phyloP scores from a whole-genome alignment of 148 eudicot species.

The Rhododendron mucronatum region DNA sequence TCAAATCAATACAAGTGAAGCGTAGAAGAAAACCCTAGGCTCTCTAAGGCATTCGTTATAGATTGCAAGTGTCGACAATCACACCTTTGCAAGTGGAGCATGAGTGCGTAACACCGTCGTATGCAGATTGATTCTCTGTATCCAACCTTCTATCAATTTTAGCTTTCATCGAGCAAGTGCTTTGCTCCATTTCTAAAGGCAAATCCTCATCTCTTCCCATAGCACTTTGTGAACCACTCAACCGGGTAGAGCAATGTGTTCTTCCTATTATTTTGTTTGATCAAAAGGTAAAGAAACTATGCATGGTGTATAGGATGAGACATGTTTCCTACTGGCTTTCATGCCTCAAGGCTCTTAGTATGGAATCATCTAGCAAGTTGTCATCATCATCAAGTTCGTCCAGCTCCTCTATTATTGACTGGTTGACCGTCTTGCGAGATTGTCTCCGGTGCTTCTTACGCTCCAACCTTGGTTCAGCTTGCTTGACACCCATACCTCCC shows the following conservation, averaged over 20 bases:
- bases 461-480: constrained; percentile 74
- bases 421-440: constrained; percentile 72
- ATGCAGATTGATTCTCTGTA: background rate
- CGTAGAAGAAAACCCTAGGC: background rate
- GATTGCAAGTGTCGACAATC: background rate
- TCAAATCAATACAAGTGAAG: background rate
- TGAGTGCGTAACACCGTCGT: background rate
- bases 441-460: constrained; percentile 78
- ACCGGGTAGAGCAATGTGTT: background rate
- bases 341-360: constrained; percentile 43
- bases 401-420: constrained; percentile 61
- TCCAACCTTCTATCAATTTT: background rate
- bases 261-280: background rate
- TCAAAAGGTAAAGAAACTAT: background rate
- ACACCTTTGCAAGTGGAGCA: background rate
- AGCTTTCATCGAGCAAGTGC: constrained; percentile 2
- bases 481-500: constrained; percentile 65
- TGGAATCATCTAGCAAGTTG: constrained; percentile 37
- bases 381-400: constrained; percentile 62
- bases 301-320: background rate
- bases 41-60: background rate
- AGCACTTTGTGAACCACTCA: background rate
- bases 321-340: constrained; percentile 32
- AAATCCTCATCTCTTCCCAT: background rate
- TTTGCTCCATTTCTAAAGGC: background rate